Base-by-base conservation (phyloP, 1,139 yeast species). In the Pichia sp. region DNA sequence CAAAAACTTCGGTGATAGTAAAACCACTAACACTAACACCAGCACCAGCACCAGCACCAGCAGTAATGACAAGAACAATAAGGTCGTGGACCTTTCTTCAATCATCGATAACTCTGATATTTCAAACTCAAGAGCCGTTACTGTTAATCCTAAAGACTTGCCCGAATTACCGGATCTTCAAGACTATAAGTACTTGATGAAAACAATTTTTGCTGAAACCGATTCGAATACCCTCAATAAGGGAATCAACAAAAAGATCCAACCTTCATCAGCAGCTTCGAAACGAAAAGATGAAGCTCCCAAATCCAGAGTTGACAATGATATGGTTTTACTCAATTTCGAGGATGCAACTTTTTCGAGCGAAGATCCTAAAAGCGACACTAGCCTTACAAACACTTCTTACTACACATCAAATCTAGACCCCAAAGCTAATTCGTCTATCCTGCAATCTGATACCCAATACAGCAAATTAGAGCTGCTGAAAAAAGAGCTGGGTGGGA, bases 121-220 rank as follows among this genome's bases (percentile, higher is more conserved):
- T 15, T 40, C 56, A 32, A 51, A 40, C 29, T 49, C 58, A 8
- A 53, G 47, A 43, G 51, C 56, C 26, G 38, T 54, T 5, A 57
- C 59, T 1, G 53, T 55, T 5, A 57, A 57, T 43, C 59, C 59
- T 16, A 57, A 57, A 51, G 59, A 57, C 45, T 56, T 64, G 29
- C 68, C 68, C 1, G 60, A 61, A 13, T 50, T 65, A 16, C 68
- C 68, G 2, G 68, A 66, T 43, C 50, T 65, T 34, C 63, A 65
- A 30, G 72, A 69, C 46, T 69, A 66, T 52, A 65, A 61, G 46
- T 68, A 67, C 54, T 53, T 69, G 49, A 65, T 69, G 31, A 70
- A 67, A 46, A 64, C 67, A 5, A 68, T 68, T 8, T 69, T 69
- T 56, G 68, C 51, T 29, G 31, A 45, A 8, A 44, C 34, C 34